A percentile compares a stretch with the other conserved stretches of the same genome.
These are phyloP conservation scores for Cladosporium sp. DNA, from an alignment of 2,329 filamentous ascomycete genomes.

Conservation along the genomic window DNA sequence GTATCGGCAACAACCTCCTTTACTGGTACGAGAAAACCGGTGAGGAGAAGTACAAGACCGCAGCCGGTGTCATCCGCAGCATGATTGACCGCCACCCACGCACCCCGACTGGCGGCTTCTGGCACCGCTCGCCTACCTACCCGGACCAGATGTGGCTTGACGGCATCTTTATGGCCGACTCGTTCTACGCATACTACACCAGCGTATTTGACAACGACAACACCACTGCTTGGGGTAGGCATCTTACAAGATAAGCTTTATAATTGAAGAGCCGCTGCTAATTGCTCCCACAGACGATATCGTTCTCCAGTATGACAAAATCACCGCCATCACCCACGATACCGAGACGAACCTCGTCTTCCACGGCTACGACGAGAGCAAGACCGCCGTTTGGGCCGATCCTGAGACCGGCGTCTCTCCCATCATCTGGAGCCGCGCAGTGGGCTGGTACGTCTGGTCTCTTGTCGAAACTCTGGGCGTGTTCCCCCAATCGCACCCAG, in stretches of 20 bases:
- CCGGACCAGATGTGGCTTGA: conserved; percentile 41
- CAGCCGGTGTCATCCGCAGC: conserved; percentile 25
- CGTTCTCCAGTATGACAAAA: conserved; percentile 46
- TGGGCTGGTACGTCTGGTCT: conserved; percentile 56
- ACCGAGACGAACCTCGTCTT: conserved; percentile 46
- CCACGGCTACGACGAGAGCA: conserved; percentile 55
- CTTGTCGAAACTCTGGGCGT: conserved; percentile 52
- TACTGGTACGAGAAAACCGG: conserved; percentile 26
- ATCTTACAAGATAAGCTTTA: background rate
- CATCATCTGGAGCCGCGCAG: conserved; percentile 53
- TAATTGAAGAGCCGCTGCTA: background rate
- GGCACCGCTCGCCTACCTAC: conserved; percentile 42
- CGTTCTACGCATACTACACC: conserved; percentile 40
- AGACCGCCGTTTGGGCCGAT: conserved; percentile 53
- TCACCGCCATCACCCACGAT: conserved; percentile 42
- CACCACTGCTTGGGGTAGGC: conserved; percentile 18
- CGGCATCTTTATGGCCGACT: conserved; percentile 51
- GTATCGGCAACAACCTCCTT: conserved; percentile 33
- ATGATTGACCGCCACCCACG: conserved; percentile 34
- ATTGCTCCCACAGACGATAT: conserved; percentile 17
- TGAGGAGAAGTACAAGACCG: conserved; percentile 26
- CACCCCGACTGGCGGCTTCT: conserved; percentile 32
- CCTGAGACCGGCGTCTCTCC: conserved; percentile 52
- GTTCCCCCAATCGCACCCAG: conserved; percentile 24
- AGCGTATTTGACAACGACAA: conserved; percentile 18